Evolutionary conservation across 306 rosid genomes (phyloP), one percentile per base, ranked within the genome.

Genomic region (Prunus mume): DNA sequence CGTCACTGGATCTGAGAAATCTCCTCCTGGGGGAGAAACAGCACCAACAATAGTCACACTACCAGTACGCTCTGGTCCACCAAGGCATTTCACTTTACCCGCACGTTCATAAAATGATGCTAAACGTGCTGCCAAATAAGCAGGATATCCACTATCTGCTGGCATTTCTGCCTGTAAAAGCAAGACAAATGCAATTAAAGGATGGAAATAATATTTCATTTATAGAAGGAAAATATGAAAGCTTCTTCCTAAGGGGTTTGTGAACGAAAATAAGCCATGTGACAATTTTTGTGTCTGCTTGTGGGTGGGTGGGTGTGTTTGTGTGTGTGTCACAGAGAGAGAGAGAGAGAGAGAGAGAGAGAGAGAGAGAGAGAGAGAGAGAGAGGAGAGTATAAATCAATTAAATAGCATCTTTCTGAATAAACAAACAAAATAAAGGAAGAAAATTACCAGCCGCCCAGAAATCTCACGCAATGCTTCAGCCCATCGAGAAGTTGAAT

Each of bases 51-150:
- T 96, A 69, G 99, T 92, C 76, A 96, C 99, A 80, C 99, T 96
- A 77, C 99, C 99, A 81, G 91, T 91, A 69, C 99, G 91, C 84
- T 96, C 96, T 68, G 99, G 99, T 69, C 97, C 86, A 76, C 99
- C 99, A 65, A 96, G 99, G 80, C 99, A 96, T 87, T 96, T 92
- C 25, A 96, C 99, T 87, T 96, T 96, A 61, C 99, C 99, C 41
- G 98, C 99, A 85, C 99, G 99, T 86, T 96, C 99, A 71, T 96
- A 96, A 88, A 96, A 96, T 76, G 99, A 96, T 52, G 99, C 99
- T 43, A 96, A 81, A 89, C 99, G 99, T 74, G 99, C 96, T 54
- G 99, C 99, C 77, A 96, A 95, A 79, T 96, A 96, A 49, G 99
- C 98, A 76, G 99, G 99, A 79, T 96, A 96, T 74, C 99, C 99